A percentile compares a stretch with the other conserved stretches of the same genome.
Conservation (phyloP, 2,329 filamentous ascomycete genomes). For the Pestalotiopsis sp. region DNA sequence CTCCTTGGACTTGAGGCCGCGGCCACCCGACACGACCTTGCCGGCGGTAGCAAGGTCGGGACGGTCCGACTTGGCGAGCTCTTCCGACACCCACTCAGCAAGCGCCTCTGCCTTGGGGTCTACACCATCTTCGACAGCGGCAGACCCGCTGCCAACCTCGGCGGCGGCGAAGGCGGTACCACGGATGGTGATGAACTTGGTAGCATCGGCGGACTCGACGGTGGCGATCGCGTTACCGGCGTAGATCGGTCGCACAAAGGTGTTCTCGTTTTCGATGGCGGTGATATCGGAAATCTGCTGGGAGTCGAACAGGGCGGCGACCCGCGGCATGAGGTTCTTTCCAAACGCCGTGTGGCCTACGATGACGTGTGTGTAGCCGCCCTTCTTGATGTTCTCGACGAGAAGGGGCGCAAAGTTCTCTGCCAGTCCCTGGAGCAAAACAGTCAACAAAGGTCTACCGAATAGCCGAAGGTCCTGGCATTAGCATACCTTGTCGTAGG, state of each 20-base stretch:
- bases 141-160: constrained; percentile 71
- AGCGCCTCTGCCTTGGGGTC: constrained; percentile 77
- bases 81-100: constrained; percentile 92
- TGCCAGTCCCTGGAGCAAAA: constrained; percentile 70
- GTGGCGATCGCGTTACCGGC: constrained; percentile 97
- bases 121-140: constrained; percentile 76
- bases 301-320: constrained; percentile 87
- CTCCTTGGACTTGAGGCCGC: constrained; percentile 96
- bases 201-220: constrained; percentile 82
- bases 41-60: constrained; percentile 90
- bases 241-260: constrained; percentile 95
- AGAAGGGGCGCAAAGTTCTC: constrained; percentile 95
- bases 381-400: constrained; percentile 96
- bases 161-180: constrained; percentile 88
- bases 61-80: constrained; percentile 89
- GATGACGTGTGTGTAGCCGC: constrained; percentile 89
- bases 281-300: constrained; percentile 96
- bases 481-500: constrained; percentile 80
- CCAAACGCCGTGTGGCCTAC: constrained; percentile 93
- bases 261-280: constrained; percentile 83
- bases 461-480: not conserved
- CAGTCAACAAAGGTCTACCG: not conserved
- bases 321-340: constrained; percentile 89
- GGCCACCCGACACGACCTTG: constrained; percentile 89
- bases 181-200: constrained; percentile 90